Percentiles rank a stretch among this genome's conserved stretches.
Conservation (phyloP, 2,329 filamentous ascomycete genomes). For the Penicillium sp. region DNA sequence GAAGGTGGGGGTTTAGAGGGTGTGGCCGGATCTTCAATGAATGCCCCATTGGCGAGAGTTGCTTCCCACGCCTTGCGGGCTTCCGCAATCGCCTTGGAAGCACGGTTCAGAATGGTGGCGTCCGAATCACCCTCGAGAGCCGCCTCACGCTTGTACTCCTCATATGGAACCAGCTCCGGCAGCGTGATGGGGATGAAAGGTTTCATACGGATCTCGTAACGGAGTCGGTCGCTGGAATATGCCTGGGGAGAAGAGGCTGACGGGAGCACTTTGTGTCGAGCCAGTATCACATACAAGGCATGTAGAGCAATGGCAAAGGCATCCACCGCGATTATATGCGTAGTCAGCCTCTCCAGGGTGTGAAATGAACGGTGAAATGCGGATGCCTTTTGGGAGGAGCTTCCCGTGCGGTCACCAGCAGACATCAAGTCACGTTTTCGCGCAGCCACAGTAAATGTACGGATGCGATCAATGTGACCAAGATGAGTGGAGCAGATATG, state of each 20-base stretch:
- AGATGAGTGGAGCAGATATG: slow-evolving; percentile 67
- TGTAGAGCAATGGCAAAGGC: slow-evolving; percentile 53
- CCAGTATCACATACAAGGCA: slow-evolving; percentile 65
- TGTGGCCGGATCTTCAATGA: slow-evolving; percentile 22
- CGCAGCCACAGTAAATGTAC: slow-evolving; percentile 57
- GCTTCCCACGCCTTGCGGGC: slow-evolving; percentile 47
- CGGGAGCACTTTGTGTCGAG: slow-evolving; percentile 53
- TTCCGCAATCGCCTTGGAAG: slow-evolving; percentile 39
- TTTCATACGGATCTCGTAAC: slow-evolving; percentile 84
- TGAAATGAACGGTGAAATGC: slow-evolving; percentile 44
- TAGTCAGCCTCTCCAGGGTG: slow-evolving; percentile 60
- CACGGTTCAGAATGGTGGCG: slow-evolving; percentile 40
- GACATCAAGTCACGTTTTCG: slow-evolving; percentile 27
- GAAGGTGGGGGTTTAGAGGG: slow-evolving; percentile 25
- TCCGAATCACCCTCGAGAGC: slow-evolving; percentile 47
- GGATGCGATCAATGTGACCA: slow-evolving; percentile 71
- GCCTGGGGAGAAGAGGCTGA: slow-evolving; percentile 53
- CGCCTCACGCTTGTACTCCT: slow-evolving; percentile 55
- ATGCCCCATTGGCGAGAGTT: slow-evolving; percentile 41
- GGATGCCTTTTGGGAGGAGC: slow-evolving; percentile 28
- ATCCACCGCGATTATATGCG: slow-evolving; percentile 64
- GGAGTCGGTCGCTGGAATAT: slow-evolving; percentile 66
- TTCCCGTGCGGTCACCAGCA: slow-evolving; percentile 3
- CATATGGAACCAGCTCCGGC: slow-evolving; percentile 65
- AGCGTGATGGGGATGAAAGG: slow-evolving; percentile 70